Percentiles rank a stretch among this genome's conserved stretches.
phyloP scores from a whole-genome alignment of 768 basidiomycete species.

The Suillus placidus region DNA sequence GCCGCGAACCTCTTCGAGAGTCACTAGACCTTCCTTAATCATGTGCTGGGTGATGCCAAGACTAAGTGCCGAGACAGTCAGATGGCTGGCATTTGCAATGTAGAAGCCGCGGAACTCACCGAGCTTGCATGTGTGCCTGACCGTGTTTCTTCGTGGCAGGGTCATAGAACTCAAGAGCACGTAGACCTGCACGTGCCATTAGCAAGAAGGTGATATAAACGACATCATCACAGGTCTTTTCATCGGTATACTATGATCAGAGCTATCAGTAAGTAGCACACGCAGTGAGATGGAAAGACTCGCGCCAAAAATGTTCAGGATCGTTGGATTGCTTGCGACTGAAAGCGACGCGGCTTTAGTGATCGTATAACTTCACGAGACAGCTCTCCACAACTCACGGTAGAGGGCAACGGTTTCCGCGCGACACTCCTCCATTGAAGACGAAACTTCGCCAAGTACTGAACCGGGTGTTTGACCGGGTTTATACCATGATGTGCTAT shows the following conservation, averaged over 20 bases:
- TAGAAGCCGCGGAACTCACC: conserved; percentile 45
- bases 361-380: not conserved
- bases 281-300: conserved; percentile 23
- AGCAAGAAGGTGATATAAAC: conserved; percentile 80
- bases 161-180: conserved; percentile 83
- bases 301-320: conserved; percentile 81
- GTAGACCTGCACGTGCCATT: conserved; percentile 84
- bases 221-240: conserved; percentile 73
- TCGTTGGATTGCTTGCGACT: conserved; percentile 78
- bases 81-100: conserved; percentile 9
- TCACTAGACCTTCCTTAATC: conserved; percentile 68
- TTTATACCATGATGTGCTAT: conserved; percentile 84
- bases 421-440: conserved; percentile 92
- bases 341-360: not conserved
- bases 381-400: conserved; percentile 47
- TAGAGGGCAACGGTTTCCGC: conserved; percentile 86
- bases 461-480: conserved; percentile 83
- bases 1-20: conserved; percentile 68
- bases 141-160: conserved; percentile 81
- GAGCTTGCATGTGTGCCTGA: conserved; percentile 90
- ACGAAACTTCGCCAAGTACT: conserved; percentile 84
- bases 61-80: conserved; percentile 37
- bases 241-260: conserved; percentile 57
- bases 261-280: not conserved
- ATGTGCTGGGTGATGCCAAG: conserved; percentile 84